phyloP scores from a whole-genome alignment of 1,284 basidiomycete species.

The Apiotrichum laibachii region DNA sequence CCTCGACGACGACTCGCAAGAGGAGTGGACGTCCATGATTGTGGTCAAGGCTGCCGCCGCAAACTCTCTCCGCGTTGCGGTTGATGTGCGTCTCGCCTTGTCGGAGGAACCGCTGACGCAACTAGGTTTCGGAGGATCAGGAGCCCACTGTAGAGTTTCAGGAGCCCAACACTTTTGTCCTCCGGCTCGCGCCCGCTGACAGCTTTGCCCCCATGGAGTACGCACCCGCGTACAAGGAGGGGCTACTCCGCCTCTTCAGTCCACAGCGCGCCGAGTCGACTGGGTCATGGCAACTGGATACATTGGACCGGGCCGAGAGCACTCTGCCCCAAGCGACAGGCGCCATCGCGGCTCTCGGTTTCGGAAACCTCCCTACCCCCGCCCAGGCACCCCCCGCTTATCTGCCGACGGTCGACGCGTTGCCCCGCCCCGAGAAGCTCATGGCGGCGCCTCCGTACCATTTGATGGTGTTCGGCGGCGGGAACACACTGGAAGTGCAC shows the following conservation, averaged over 20 bases:
- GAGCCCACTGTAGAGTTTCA: neutral
- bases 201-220: neutral
- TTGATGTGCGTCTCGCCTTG: neutral
- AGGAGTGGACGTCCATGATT: neutral
- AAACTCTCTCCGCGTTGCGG: neutral
- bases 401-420: neutral
- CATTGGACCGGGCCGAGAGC: no score
- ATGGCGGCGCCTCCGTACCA: slow-evolving; percentile 1
- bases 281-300: neutral
- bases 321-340: neutral
- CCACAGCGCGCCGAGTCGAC: neutral
- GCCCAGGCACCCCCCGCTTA: neutral
- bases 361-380: neutral
- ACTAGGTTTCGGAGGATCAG: neutral
- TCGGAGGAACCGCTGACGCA: neutral
- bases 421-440: slow-evolving; percentile 2
- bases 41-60: neutral
- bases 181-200: neutral
- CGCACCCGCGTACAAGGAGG: neutral
- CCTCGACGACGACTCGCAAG: neutral
- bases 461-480: neutral
- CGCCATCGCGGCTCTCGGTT: no score
- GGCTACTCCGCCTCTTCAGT: neutral
- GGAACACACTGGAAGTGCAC: neutral
- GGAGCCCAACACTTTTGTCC: neutral